phyloP scores from a whole-genome alignment of 257 asterid genomes.

The Nicotiana paniculata region DNA sequence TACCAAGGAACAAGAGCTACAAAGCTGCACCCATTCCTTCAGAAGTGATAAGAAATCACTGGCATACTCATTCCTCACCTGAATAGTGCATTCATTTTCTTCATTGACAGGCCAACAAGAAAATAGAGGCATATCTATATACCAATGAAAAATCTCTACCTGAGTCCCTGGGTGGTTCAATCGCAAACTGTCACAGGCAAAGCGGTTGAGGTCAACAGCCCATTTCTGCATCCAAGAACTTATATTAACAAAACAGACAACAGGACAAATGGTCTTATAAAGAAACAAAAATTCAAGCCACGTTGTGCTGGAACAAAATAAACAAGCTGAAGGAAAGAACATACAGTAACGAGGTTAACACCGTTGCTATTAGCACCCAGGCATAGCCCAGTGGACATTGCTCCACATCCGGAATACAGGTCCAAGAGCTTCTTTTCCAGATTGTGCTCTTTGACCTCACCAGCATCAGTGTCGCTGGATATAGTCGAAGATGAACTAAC shows the following conservation, averaged over 20 bases:
- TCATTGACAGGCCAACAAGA: neutral
- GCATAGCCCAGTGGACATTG: conserved; percentile 88
- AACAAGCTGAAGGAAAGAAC: conserved; percentile 10
- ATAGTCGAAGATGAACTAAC: conserved; percentile 50
- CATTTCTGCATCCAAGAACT: conserved; percentile 51
- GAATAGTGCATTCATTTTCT: neutral
- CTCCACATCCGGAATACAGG: conserved; percentile 90
- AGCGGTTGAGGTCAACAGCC: conserved; percentile 71
- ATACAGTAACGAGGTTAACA: conserved; percentile 70
- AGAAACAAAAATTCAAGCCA: neutral
- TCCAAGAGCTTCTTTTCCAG: conserved; percentile 53
- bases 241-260: neutral
- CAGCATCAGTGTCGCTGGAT: conserved; percentile 44
- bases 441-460: conserved; percentile 6
- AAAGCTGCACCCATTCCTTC: conserved; percentile 37
- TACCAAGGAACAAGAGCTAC: conserved; percentile 20
- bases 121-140: neutral
- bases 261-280: neutral
- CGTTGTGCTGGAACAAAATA: neutral
- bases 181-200: conserved; percentile 37
- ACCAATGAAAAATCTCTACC: conserved; percentile 5
- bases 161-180: conserved; percentile 39
- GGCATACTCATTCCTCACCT: conserved; percentile 43
- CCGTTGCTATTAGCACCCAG: conserved; percentile 67
- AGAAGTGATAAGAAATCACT: conserved; percentile 23